A percentile compares a stretch with the other conserved stretches of the same genome.
These are phyloP conservation scores for Wickerhamomyces ciferrii DNA, from an alignment of 805 yeast genomes.

Conservation along the genomic window DNA sequence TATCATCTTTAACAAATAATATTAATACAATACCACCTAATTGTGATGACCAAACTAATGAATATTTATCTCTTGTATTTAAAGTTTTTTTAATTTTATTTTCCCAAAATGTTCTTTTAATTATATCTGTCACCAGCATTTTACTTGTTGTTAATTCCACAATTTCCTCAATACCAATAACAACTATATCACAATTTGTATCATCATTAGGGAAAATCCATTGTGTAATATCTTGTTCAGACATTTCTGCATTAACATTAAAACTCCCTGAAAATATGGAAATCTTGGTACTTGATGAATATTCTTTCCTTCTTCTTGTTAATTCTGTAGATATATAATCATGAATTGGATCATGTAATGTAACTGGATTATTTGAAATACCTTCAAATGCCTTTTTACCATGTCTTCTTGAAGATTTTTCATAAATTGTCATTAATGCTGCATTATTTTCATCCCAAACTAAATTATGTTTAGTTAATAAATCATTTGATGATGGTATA, in stretches of 20 bases:
- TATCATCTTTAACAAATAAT: constrained; percentile 56
- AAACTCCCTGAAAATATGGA: constrained; percentile 78
- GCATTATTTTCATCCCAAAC: constrained; percentile 94
- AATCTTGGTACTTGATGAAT: constrained; percentile 56
- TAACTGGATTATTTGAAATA: constrained; percentile 35
- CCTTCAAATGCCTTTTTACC: constrained; percentile 22
- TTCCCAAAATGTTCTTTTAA: constrained; percentile 61
- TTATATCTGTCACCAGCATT: constrained; percentile 72
- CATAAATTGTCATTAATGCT: constrained; percentile 75
- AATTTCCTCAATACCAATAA: constrained; percentile 85
- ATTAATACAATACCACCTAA: constrained; percentile 79
- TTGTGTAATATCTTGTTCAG: constrained; percentile 50
- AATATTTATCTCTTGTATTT: constrained; percentile 41
- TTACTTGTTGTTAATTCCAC: constrained; percentile 80
- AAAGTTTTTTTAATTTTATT: constrained; percentile 44
- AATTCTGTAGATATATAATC: constrained; percentile 75
- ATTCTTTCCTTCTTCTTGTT: constrained; percentile 41
- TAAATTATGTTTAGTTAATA: constrained; percentile 65
- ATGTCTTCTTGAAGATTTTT: constrained; percentile 26
- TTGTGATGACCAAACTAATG: constrained; percentile 68
- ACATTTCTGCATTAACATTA: constrained; percentile 72
- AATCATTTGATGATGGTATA: constrained; percentile 34
- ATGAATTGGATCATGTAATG: constrained; percentile 82
- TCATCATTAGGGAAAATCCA: constrained; percentile 73
- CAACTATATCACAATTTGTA: constrained; percentile 58